Evolutionary conservation across 306 rosid species (phyloP).

Genomic region (Vachellia collinsii): DNA sequence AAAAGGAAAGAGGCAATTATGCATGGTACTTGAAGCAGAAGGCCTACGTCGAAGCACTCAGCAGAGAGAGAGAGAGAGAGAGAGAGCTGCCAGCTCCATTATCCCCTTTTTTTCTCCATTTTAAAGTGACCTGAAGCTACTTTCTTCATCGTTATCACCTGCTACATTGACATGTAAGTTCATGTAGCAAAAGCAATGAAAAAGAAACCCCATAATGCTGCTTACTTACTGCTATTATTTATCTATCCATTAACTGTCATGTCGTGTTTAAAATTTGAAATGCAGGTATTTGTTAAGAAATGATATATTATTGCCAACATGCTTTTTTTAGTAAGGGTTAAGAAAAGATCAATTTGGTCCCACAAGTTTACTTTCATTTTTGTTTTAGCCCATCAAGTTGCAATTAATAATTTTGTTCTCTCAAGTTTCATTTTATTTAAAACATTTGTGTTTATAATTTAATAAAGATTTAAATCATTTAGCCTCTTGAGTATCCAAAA

Average conservation of each 20-base stretch:
- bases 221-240: neutral
- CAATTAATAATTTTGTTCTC: no score
- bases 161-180: neutral
- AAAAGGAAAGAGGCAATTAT: neutral
- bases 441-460: no score
- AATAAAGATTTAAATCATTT: no score
- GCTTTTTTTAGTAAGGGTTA: neutral
- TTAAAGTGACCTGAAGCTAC: conserved; percentile 15
- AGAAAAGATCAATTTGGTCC: no score
- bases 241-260: neutral
- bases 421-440: no score
- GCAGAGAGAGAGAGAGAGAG: neutral
- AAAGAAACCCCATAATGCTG: neutral
- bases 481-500: no score
- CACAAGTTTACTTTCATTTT: no score
- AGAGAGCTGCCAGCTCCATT: neutral
- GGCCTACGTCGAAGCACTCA: conserved; percentile 14
- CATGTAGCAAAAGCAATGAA: neutral
- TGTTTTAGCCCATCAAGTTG: no score
- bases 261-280: neutral
- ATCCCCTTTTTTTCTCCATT: neutral
- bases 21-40: neutral
- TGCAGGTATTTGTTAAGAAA: neutral
- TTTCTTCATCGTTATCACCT: neutral
- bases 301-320: no score